Evolutionary conservation across 331 rosid genomes (phyloP).

Genomic region (Pyracantha coccinea): DNA sequence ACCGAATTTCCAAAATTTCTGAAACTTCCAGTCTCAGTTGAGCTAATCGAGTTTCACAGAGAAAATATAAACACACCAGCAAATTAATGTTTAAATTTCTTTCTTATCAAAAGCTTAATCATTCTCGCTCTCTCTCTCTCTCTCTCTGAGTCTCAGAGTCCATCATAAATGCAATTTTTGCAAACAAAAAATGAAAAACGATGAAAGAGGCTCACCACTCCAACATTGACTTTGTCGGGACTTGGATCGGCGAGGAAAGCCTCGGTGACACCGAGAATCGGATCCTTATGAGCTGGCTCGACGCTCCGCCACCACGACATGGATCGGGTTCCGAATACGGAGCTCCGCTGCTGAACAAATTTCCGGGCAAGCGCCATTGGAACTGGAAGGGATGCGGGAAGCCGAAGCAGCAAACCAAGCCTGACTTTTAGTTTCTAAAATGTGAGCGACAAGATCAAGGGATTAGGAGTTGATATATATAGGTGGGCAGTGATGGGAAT

Average conservation of each 20-base stretch:
- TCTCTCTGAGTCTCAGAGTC: too few relatives aligned
- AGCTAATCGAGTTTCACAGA: background rate
- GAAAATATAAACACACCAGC: background rate
- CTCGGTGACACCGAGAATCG: constrained; percentile 96
- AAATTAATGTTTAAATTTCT: background rate
- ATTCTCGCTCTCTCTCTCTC: too few relatives aligned
- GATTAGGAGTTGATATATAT: background rate
- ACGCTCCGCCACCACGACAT: constrained; percentile 80
- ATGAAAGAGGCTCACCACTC: constrained; percentile 62
- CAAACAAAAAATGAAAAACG: background rate
- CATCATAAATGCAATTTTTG: too few relatives aligned
- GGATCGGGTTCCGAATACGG: constrained; percentile 44
- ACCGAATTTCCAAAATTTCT: background rate
- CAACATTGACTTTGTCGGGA: constrained; percentile 84
- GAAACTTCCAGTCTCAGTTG: background rate
- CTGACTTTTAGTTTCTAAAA: background rate
- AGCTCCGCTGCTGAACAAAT: constrained; percentile 25
- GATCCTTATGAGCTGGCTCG: constrained; percentile 88
- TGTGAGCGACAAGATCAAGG: background rate
- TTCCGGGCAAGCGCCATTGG: constrained; percentile 49
- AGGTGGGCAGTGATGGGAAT: background rate
- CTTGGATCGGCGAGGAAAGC: constrained; percentile 90
- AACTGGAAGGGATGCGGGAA: background rate
- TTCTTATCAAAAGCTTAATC: background rate
- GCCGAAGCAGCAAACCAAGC: background rate